Conservation (phyloP, 2,329 filamentous ascomycete species). For the Calonectria hongkongensis region DNA sequence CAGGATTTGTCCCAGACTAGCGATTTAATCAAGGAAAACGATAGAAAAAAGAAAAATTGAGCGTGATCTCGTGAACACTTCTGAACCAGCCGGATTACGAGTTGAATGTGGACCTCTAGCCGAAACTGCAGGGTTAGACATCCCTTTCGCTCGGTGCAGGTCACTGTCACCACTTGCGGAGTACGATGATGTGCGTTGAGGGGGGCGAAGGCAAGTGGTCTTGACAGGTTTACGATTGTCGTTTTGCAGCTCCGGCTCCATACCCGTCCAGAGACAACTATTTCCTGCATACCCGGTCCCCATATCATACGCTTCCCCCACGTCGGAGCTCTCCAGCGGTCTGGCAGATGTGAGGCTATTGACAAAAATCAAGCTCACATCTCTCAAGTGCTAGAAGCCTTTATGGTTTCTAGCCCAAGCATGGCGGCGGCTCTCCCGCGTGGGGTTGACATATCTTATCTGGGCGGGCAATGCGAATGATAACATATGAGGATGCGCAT, state of each 20-base stretch:
- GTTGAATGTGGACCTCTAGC: slow-evolving; percentile 22
- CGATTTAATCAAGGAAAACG: slow-evolving; percentile 29
- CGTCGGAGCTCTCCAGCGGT: slow-evolving; percentile 37
- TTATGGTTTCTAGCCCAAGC: not conserved
- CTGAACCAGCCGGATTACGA: slow-evolving; percentile 28
- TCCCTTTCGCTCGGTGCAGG: slow-evolving; percentile 17
- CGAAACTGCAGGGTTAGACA: slow-evolving; percentile 33
- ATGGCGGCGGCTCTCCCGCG: slow-evolving; percentile 22
- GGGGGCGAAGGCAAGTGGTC: not conserved
- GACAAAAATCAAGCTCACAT: slow-evolving; percentile 20
- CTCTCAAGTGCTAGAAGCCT: slow-evolving; percentile 10
- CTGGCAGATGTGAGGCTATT: slow-evolving; percentile 13
- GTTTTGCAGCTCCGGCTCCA: slow-evolving; percentile 11
- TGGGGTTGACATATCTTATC: slow-evolving; percentile 3
- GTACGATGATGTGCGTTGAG: slow-evolving; percentile 11
- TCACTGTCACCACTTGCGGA: slow-evolving; percentile 25
- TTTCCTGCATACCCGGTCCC: slow-evolving; percentile 32
- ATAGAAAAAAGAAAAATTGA: slow-evolving; percentile 36
- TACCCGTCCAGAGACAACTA: slow-evolving; percentile 20
- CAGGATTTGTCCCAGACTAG: slow-evolving; percentile 40
- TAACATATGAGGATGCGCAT: not conserved
- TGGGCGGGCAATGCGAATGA: not conserved
- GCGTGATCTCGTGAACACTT: slow-evolving; percentile 43
- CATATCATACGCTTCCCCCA: slow-evolving; percentile 29
- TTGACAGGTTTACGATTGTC: slow-evolving; percentile 26